Percentiles rank a stretch among this genome's conserved stretches.
Conservation (phyloP, 257 asterid species). For the Avicennia marina region DNA sequence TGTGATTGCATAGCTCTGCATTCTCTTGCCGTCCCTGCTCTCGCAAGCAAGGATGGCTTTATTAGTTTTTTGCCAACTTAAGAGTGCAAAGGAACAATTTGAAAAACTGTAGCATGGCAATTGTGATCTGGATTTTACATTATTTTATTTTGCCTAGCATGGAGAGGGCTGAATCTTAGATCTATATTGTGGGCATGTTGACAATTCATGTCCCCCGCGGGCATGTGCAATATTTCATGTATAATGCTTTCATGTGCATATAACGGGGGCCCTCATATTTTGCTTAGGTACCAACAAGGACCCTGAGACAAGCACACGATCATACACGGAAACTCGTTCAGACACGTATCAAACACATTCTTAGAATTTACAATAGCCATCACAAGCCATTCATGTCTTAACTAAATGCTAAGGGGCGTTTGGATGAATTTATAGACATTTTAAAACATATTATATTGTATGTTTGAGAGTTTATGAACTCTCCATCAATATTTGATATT, state of each 20-base stretch:
- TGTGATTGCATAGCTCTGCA: not conserved
- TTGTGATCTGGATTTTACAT: not conserved
- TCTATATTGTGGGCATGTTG: not conserved
- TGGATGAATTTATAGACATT: too few relatives aligned
- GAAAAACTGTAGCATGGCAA: not conserved
- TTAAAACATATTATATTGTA: too few relatives aligned
- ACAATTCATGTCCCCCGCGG: not conserved
- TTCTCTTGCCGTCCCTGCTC: not conserved
- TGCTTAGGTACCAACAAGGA: too few relatives aligned
- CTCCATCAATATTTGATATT: too few relatives aligned
- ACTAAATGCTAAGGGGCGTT: too few relatives aligned
- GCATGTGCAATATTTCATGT: conserved; percentile 14
- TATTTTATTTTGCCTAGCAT: not conserved
- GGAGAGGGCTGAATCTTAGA: not conserved
- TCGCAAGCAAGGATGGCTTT: not conserved
- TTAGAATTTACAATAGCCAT: too few relatives aligned
- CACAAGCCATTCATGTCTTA: too few relatives aligned
- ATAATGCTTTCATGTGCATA: conserved; percentile 2
- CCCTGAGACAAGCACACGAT: too few relatives aligned
- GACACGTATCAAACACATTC: too few relatives aligned
- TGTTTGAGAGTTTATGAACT: too few relatives aligned
- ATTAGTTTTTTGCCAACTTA: not conserved
- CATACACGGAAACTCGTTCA: too few relatives aligned
- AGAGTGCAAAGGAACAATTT: not conserved
- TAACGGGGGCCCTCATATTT: too few relatives aligned